A percentile compares a stretch with the other conserved stretches of the same genome.
phyloP scores from a whole-genome alignment of 2,329 filamentous ascomycete species.

The Paecilomyces dactylethromorphus region DNA sequence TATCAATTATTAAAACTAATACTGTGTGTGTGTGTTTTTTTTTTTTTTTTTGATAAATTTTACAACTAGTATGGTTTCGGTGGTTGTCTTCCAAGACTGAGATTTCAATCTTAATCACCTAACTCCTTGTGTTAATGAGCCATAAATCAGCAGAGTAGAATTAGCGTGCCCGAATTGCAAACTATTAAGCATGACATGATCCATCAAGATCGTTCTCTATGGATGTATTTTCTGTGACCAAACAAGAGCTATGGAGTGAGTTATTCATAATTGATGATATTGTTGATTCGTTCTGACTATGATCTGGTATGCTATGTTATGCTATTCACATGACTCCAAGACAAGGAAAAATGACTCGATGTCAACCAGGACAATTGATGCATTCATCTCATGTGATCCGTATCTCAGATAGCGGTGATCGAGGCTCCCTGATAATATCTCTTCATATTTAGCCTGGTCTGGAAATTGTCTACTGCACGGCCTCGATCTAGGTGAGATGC shows the following conservation, averaged over 20 bases:
- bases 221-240: not conserved
- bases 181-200: not conserved
- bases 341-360: not conserved
- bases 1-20: no score
- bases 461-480: not conserved
- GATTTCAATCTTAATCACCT: no score
- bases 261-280: not conserved
- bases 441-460: not conserved
- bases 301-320: not conserved
- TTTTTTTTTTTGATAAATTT: no score
- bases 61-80: no score
- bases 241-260: not conserved
- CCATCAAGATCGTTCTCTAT: not conserved
- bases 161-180: no score
- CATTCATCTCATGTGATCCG: not conserved
- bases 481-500: not conserved
- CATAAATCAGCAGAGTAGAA: no score
- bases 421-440: not conserved
- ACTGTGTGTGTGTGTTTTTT: no score
- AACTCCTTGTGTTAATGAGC: no score
- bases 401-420: not conserved
- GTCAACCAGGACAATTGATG: not conserved
- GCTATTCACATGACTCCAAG: not conserved
- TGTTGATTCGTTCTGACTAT: not conserved
- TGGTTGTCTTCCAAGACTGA: no score